phyloP scores from a whole-genome alignment of 169 alveolate species.

The Plasmodium ovale region DNA sequence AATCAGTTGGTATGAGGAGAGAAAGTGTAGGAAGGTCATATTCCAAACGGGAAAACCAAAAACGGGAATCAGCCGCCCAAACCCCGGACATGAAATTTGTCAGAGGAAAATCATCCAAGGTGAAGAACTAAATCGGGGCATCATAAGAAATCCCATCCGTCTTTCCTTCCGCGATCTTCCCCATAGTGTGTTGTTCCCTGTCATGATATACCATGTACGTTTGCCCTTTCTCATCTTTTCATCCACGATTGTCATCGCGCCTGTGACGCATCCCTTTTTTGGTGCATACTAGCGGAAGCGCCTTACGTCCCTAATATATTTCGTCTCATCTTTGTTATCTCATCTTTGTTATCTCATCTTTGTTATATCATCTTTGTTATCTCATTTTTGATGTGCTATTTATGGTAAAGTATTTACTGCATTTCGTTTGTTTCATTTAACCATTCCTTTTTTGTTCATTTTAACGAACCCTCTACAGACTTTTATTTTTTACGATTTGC shows the following conservation, averaged over 20 bases:
- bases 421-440: no score
- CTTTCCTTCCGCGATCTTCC: background rate
- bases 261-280: no score
- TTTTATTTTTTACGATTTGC: no score
- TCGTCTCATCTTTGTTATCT: background rate
- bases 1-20: constrained; percentile 18
- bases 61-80: constrained; percentile 22
- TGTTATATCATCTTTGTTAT: background rate
- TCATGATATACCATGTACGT: no score
- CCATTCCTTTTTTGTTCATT: no score
- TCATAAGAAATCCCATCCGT: no score
- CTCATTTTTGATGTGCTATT: background rate
- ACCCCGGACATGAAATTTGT: constrained; percentile 12
- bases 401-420: background rate
- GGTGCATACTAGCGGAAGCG: no score
- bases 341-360: no score
- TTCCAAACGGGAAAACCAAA: constrained; percentile 30
- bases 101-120: constrained; percentile 12
- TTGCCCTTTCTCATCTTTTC: no score
- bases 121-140: constrained; percentile 20
- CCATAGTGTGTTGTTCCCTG: background rate
- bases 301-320: no score
- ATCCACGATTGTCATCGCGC: no score
- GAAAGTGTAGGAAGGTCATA: constrained; percentile 10
- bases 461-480: no score